A percentile compares a stretch with the other conserved stretches of the same genome.
Conservation (phyloP, 768 basidiomycete species). For the Pisolithus tinctorius region DNA sequence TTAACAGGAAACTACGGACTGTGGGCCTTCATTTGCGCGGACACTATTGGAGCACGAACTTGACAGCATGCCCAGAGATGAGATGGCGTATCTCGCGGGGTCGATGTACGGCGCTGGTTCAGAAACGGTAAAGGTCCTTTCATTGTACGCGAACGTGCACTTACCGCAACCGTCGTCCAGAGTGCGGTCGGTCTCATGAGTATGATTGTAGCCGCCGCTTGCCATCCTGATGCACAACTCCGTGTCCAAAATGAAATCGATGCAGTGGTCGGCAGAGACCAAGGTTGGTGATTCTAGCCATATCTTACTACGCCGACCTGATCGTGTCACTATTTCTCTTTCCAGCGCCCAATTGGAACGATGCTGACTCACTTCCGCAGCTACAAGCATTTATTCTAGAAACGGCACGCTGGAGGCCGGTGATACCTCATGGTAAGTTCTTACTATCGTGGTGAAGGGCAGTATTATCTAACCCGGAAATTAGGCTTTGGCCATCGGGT, state of each 20-base stretch:
- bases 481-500: conserved; percentile 51
- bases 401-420: conserved; percentile 29
- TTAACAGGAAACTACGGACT: conserved; percentile 8
- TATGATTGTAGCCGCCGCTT: conserved; percentile 47
- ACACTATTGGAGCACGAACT: conserved; percentile 46
- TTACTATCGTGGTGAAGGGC: neutral
- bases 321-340: neutral
- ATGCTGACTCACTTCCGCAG: conserved; percentile 26
- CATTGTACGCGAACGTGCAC: neutral
- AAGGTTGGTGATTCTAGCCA: conserved; percentile 5
- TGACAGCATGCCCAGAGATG: conserved; percentile 37
- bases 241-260: conserved; percentile 51
- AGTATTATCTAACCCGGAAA: neutral
- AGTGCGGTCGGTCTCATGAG: conserved; percentile 47
- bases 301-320: neutral
- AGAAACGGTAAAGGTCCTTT: conserved; percentile 33
- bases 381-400: conserved; percentile 32
- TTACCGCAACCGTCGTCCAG: conserved; percentile 7
- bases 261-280: conserved; percentile 36
- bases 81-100: conserved; percentile 53
- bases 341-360: conserved; percentile 31
- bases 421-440: conserved; percentile 19
- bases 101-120: conserved; percentile 54
- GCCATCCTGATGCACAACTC: conserved; percentile 43
- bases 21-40: conserved; percentile 37